Evolutionary conservation across 2,329 filamentous ascomycete genomes (phyloP).

Genomic region (Cladophialophora carrionii): DNA sequence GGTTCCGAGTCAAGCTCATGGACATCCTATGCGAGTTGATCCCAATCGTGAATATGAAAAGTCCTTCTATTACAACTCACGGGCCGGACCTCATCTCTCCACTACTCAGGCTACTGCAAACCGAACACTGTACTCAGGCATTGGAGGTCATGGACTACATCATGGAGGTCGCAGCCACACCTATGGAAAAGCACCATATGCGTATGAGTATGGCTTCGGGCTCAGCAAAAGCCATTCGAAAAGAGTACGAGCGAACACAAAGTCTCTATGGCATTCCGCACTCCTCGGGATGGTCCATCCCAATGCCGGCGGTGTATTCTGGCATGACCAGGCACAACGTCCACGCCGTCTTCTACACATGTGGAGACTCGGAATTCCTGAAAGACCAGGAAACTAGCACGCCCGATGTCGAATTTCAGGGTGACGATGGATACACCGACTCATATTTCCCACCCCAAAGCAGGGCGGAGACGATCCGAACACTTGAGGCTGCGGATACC

Average conservation of each 20-base stretch:
- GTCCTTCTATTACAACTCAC: slow-evolving; percentile 83
- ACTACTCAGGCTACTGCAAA: slow-evolving; percentile 83
- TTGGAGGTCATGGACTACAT: slow-evolving; percentile 91
- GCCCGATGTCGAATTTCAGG: slow-evolving; percentile 88
- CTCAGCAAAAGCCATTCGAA: slow-evolving; percentile 80
- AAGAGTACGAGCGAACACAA: slow-evolving; percentile 92
- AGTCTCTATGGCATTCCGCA: slow-evolving; percentile 97
- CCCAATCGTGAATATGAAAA: slow-evolving; percentile 89
- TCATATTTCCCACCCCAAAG: slow-evolving; percentile 71
- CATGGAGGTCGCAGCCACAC: slow-evolving; percentile 88
- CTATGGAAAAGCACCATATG: slow-evolving; percentile 91
- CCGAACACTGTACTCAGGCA: slow-evolving; percentile 90
- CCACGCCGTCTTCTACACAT: slow-evolving; percentile 94
- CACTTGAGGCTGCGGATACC: slow-evolving; percentile 63
- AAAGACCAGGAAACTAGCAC: slow-evolving; percentile 69
- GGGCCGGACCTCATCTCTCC: slow-evolving; percentile 95
- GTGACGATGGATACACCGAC: slow-evolving; percentile 81
- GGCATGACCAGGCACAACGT: slow-evolving; percentile 86
- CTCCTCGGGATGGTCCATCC: slow-evolving; percentile 93
- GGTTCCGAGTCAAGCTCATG: slow-evolving; percentile 94
- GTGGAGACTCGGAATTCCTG: slow-evolving; percentile 67
- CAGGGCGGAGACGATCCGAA: slow-evolving; percentile 88
- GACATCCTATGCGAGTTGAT: slow-evolving; percentile 82
- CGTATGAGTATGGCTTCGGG: slow-evolving; percentile 97
- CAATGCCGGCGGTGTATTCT: slow-evolving; percentile 87